A percentile compares a stretch with the other conserved stretches of the same genome.
Conservation (phyloP, 169 alveolate genomes). For the Plasmodium billcollinsi region DNA sequence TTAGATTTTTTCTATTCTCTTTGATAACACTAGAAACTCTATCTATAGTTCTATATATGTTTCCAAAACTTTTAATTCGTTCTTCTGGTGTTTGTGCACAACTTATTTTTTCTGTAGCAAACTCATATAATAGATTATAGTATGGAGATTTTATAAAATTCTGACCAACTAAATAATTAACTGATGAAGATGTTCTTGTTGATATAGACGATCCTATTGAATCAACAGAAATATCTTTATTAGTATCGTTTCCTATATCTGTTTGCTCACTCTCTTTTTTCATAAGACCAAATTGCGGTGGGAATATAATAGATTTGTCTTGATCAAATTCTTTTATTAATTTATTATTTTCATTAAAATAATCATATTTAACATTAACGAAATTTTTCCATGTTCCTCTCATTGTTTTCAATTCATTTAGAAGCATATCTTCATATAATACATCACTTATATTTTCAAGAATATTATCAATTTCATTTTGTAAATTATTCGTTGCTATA, state of each 20-base stretch:
- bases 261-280: background rate
- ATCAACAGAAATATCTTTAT: background rate
- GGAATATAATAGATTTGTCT: conserved; percentile 25
- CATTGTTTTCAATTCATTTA: conserved; percentile 21
- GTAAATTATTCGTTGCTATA: conserved; percentile 19
- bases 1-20: conserved; percentile 11
- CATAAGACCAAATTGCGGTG: background rate
- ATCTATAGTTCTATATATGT: conserved; percentile 35
- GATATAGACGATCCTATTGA: no score
- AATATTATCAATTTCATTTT: conserved; percentile 23
- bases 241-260: background rate
- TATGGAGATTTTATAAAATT: conserved; percentile 3
- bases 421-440: conserved; percentile 12
- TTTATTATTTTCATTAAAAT: background rate
- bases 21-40: background rate
- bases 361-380: background rate
- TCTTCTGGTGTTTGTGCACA: conserved; percentile 10
- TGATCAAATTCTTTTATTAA: conserved; percentile 1
- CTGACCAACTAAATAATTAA: no score
- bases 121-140: background rate
- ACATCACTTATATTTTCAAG: conserved; percentile 12
- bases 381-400: conserved; percentile 23
- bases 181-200: no score
- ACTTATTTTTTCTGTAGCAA: conserved; percentile 8
- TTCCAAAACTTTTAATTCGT: background rate